Evolutionary conservation across 345 rosid genomes (phyloP).

Genomic region (Pistacia vera): DNA sequence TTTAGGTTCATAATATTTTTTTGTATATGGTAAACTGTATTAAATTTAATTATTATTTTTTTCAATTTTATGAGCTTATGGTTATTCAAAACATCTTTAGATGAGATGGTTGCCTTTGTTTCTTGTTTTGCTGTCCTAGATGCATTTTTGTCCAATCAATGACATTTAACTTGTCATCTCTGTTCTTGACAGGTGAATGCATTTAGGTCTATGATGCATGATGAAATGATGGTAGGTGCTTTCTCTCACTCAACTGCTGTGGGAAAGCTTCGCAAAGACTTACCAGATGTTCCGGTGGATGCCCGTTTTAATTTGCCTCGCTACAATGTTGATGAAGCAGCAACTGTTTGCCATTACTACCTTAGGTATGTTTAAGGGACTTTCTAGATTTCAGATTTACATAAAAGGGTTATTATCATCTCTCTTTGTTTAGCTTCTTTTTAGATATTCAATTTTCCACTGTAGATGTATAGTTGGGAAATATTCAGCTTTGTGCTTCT

Average conservation of each 20-base stretch:
- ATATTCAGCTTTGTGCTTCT: neutral
- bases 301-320: constrained; percentile 77
- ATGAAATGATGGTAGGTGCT: constrained; percentile 96
- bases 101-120: neutral
- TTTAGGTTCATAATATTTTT: neutral
- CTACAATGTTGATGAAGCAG: constrained; percentile 83
- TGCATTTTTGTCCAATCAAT: neutral
- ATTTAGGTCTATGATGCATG: constrained; percentile 87
- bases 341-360: constrained; percentile 85
- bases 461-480: neutral
- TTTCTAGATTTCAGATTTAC: neutral
- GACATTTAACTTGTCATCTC: neutral
- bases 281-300: constrained; percentile 85
- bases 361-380: constrained; percentile 59
- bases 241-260: constrained; percentile 96
- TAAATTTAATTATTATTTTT: neutral
- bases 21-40: neutral
- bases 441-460: too few species aligned
- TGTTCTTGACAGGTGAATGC: constrained; percentile 71
- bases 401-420: neutral
- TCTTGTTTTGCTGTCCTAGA: neutral
- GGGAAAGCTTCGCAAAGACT: constrained; percentile 80
- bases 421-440: neutral
- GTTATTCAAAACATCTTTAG: constrained; percentile 1
- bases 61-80: neutral